These are phyloP conservation scores for Pisolithus sp. DNA, from an alignment of 768 basidiomycete genomes.

Conservation along the genomic window DNA sequence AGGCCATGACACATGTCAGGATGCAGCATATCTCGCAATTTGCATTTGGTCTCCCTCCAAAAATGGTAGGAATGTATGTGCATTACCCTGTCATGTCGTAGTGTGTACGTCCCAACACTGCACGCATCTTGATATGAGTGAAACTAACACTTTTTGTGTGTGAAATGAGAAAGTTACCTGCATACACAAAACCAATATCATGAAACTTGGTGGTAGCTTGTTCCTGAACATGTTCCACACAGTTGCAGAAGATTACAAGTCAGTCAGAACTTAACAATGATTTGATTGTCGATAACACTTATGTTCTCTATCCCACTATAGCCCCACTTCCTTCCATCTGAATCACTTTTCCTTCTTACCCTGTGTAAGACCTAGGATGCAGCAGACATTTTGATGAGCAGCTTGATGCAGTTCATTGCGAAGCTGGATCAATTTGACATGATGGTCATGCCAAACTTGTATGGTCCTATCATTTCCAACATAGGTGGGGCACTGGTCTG, in stretches of 20 bases:
- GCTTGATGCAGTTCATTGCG: slow-evolving; percentile 98
- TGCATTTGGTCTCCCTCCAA: no score
- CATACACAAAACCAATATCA: no score
- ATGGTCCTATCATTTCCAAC: slow-evolving; percentile 96
- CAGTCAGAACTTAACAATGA: slow-evolving; percentile 87
- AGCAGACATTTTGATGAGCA: slow-evolving; percentile 20
- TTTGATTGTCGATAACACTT: slow-evolving; percentile 99
- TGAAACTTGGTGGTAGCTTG: no score
- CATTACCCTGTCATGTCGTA: background rate
- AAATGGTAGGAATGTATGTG: slow-evolving; percentile 87
- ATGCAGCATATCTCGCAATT: no score
- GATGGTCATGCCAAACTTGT: slow-evolving; percentile 98
- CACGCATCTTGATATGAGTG: background rate
- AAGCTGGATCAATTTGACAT: slow-evolving; percentile 96
- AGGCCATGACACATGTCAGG: no score
- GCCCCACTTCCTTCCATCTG: background rate
- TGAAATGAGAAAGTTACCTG: no score
- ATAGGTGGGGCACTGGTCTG: slow-evolving; percentile 98
- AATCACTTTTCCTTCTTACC: no score
- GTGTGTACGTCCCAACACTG: background rate
- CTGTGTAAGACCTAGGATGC: background rate
- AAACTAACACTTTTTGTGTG: background rate
- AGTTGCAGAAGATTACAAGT: slow-evolving; percentile 95
- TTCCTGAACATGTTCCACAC: no score
- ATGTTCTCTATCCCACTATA: slow-evolving; percentile 15